These are phyloP conservation scores for Mycena kentingensis DNA, from an alignment of 768 basidiomycete genomes.

Conservation along the genomic window DNA sequence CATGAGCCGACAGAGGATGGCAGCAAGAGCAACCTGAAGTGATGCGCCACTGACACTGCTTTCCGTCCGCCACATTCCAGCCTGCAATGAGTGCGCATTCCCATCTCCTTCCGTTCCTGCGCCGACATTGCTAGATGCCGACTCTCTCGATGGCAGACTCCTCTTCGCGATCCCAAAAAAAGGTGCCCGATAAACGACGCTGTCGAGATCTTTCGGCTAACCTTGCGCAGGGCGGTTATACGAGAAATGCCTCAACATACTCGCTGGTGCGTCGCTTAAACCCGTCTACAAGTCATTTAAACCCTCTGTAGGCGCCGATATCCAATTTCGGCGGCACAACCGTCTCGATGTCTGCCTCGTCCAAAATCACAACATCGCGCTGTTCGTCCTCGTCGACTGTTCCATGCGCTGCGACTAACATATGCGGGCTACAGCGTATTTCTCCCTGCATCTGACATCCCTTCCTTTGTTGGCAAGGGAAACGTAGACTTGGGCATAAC, in stretches of 20 bases:
- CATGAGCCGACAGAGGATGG: too few relatives aligned
- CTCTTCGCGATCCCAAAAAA: too few relatives aligned
- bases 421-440: constrained; percentile 84
- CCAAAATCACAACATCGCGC: constrained; percentile 88
- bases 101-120: too few relatives aligned
- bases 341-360: constrained; percentile 93
- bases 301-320: constrained; percentile 75
- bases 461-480: constrained; percentile 97
- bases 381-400: constrained; percentile 53
- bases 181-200: too few relatives aligned
- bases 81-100: too few relatives aligned
- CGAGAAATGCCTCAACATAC: constrained; percentile 84
- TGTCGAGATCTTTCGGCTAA: too few relatives aligned
- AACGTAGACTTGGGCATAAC: constrained; percentile 97
- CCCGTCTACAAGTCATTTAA: constrained; percentile 3
- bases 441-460: constrained; percentile 95
- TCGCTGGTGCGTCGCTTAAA: constrained; percentile 61
- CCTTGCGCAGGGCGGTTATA: constrained; percentile 70
- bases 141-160: too few relatives aligned
- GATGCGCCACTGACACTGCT: too few relatives aligned
- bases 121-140: too few relatives aligned
- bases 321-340: constrained; percentile 86
- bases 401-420: neutral
- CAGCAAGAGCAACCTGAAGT: too few relatives aligned
- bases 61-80: too few relatives aligned